These are phyloP conservation scores for Sungouiella thailandica DNA, from an alignment of 805 yeast genomes.

Conservation along the genomic window DNA sequence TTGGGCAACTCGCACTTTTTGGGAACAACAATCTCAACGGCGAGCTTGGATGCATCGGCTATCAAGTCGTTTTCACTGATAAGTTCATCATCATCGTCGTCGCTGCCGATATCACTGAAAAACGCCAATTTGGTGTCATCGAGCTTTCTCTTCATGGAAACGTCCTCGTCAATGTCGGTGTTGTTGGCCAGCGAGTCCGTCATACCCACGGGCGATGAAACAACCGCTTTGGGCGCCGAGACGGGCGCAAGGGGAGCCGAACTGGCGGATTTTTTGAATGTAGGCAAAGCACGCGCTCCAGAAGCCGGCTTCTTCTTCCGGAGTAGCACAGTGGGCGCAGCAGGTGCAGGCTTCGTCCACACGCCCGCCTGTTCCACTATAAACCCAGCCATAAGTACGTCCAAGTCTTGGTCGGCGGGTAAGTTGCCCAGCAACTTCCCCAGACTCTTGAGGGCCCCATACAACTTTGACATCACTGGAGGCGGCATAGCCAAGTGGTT, in stretches of 20 bases:
- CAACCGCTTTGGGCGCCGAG: no score
- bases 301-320: slow-evolving; percentile 24
- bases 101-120: slow-evolving; percentile 48
- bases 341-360: slow-evolving; percentile 54
- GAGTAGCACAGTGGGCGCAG: slow-evolving; percentile 23
- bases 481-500: slow-evolving; percentile 42
- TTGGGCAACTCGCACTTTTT: slow-evolving; percentile 48
- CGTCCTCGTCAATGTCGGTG: slow-evolving; percentile 36
- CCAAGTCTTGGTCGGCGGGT: slow-evolving; percentile 47
- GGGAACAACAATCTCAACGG: slow-evolving; percentile 48
- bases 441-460: slow-evolving; percentile 32
- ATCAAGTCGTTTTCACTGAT: slow-evolving; percentile 41
- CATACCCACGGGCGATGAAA: slow-evolving; percentile 21
- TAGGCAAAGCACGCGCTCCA: slow-evolving; percentile 13
- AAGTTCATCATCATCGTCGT: slow-evolving; percentile 54
- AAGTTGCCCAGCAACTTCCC: slow-evolving; percentile 53
- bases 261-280: slow-evolving; percentile 20
- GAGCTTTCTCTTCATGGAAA: slow-evolving; percentile 39
- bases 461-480: slow-evolving; percentile 37
- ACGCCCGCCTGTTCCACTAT: slow-evolving; percentile 33
- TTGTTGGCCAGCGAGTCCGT: slow-evolving; percentile 44
- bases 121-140: slow-evolving; percentile 47
- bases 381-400: slow-evolving; percentile 66
- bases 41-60: slow-evolving; percentile 19
- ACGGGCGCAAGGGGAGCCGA: no score